Evolutionary conservation across 164 flowering plant species (phyloP).

Genomic region (Nymphaea colorata): DNA sequence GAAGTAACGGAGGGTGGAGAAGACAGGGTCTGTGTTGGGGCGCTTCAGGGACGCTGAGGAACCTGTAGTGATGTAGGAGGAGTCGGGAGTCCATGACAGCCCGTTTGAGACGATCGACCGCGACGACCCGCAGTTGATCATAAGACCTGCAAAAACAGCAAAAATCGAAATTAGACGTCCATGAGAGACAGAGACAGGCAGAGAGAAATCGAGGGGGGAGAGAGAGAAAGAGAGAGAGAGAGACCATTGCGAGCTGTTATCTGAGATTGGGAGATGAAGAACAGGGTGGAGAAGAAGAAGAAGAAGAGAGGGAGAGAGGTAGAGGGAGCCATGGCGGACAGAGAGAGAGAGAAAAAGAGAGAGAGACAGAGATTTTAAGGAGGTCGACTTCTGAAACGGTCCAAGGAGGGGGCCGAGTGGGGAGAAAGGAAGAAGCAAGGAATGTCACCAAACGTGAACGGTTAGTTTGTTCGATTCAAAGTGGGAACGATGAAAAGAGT

Average conservation of each 20-base stretch:
- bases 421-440: neutral
- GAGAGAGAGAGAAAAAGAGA: conserved; percentile 5
- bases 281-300: neutral
- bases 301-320: conserved; percentile 6
- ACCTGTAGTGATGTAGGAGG: conserved; percentile 37
- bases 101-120: conserved; percentile 21
- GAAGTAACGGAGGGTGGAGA: conserved; percentile 69
- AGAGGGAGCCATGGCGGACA: conserved; percentile 11
- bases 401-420: neutral
- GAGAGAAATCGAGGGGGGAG: conserved; percentile 18
- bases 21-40: conserved; percentile 21
- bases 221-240: conserved; percentile 15
- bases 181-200: conserved; percentile 12
- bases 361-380: neutral
- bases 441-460: neutral
- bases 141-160: conserved; percentile 21
- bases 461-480: neutral
- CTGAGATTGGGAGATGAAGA: neutral
- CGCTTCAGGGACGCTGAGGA: conserved; percentile 22
- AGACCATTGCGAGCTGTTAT: conserved; percentile 16
- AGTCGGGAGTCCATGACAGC: conserved; percentile 52
- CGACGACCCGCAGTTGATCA: conserved; percentile 69
- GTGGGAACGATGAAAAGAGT: neutral
- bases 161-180: neutral
- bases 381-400: too few species aligned